Evolutionary conservation across 345 rosid genomes (phyloP).

Genomic region (Acer negundo): DNA sequence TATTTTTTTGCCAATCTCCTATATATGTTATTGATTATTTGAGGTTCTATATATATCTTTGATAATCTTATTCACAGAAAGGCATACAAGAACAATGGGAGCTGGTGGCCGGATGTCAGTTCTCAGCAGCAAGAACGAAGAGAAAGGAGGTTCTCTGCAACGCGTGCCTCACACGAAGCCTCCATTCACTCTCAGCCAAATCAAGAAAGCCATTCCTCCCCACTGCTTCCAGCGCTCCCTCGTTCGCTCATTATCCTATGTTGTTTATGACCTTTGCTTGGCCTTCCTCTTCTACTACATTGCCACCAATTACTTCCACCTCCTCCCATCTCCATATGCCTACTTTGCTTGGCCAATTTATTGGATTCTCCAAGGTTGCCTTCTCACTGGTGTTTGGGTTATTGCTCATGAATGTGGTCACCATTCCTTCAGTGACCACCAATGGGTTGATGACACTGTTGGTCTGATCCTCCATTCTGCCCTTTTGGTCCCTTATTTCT

Average conservation of each 20-base stretch:
- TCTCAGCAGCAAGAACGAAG: conserved; percentile 18
- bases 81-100: conserved; percentile 32
- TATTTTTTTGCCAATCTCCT: not conserved
- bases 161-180: conserved; percentile 47
- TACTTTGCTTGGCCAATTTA: conserved; percentile 58
- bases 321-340: conserved; percentile 39
- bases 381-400: conserved; percentile 64
- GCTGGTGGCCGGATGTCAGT: conserved; percentile 45
- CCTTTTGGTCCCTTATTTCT: conserved; percentile 62
- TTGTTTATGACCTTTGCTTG: conserved; percentile 43
- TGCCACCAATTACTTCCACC: conserved; percentile 44
- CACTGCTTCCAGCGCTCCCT: conserved; percentile 65
- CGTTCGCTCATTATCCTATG: conserved; percentile 56
- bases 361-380: conserved; percentile 61
- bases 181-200: conserved; percentile 51
- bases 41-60: not conserved
- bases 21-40: not conserved
- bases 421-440: conserved; percentile 67
- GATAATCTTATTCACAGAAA: not conserved
- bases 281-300: conserved; percentile 39
- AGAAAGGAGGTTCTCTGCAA: conserved; percentile 6
- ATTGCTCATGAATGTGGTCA: conserved; percentile 75
- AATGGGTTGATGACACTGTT: conserved; percentile 55
- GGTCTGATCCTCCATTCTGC: conserved; percentile 62
- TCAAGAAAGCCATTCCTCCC: conserved; percentile 63